Conservation (phyloP, 805 yeast species). For the Zygoascus biomembranicola region DNA sequence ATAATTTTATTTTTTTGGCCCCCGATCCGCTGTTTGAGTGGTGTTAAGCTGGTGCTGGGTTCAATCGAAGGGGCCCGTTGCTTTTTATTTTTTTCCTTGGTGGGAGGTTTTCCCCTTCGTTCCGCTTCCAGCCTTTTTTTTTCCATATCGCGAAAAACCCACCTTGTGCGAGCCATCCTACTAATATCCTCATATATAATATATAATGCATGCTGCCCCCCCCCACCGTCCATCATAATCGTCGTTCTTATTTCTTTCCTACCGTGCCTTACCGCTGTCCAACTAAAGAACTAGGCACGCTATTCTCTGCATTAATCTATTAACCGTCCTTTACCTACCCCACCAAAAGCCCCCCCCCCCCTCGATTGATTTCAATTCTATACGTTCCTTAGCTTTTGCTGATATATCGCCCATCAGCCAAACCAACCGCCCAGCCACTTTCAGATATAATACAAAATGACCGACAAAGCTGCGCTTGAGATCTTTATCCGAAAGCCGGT, state of each 20-base stretch:
- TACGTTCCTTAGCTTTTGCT: too few relatives aligned
- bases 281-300: not conserved
- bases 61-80: not conserved
- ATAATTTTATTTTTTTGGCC: too few relatives aligned
- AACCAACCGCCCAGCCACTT: too few relatives aligned
- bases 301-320: not conserved
- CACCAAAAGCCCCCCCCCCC: too few relatives aligned
- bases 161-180: not conserved
- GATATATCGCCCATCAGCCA: too few relatives aligned
- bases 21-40: too few relatives aligned
- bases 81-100: not conserved
- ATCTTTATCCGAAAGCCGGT: conserved; percentile 35
- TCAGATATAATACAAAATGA: conserved; percentile 11
- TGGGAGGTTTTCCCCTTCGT: not conserved
- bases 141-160: not conserved
- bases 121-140: not conserved
- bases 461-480: conserved; percentile 32
- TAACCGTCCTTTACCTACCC: not conserved
- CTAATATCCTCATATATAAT: not conserved
- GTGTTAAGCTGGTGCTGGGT: too few relatives aligned
- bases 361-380: too few relatives aligned
- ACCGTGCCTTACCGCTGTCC: not conserved
- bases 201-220: not conserved
- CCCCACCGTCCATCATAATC: not conserved
- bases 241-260: too few relatives aligned